These are phyloP conservation scores for Leonotis leonurus DNA, from an alignment of 257 asterid species.

Conservation along the genomic window DNA sequence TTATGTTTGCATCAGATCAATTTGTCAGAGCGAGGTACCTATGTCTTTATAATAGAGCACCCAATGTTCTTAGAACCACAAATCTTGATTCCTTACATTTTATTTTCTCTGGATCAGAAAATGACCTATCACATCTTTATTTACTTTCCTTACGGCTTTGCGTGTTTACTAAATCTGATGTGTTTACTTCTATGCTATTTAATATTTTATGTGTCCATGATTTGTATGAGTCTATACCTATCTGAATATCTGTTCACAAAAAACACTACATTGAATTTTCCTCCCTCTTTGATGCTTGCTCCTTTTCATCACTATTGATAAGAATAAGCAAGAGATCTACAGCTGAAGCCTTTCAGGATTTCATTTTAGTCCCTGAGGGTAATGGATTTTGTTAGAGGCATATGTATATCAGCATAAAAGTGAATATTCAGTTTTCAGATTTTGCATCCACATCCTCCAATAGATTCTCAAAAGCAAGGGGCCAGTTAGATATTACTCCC, in stretches of 20 bases:
- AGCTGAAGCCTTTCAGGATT: constrained; percentile 1
- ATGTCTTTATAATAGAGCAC: neutral
- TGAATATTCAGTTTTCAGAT: constrained; percentile 2
- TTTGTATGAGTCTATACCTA: neutral
- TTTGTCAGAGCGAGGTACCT: neutral
- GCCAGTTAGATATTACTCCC: neutral
- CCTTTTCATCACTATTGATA: neutral
- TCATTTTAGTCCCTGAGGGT: neutral
- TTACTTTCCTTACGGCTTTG: neutral
- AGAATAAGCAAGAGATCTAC: neutral
- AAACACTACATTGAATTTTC: neutral
- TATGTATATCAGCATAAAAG: neutral
- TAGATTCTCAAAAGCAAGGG: neutral
- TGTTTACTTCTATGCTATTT: neutral
- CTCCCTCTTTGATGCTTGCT: neutral
- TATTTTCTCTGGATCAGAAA: neutral
- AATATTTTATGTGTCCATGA: neutral
- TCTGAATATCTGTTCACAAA: constrained; percentile 2
- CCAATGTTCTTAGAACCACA: neutral
- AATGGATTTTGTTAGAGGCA: neutral
- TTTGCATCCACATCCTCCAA: neutral
- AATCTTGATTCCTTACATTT: neutral
- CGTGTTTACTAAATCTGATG: neutral
- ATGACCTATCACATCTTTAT: neutral
- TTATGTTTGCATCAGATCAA: neutral